Conservation (phyloP, 2,329 filamentous ascomycete species). For the Aspergillus alliaceus region DNA sequence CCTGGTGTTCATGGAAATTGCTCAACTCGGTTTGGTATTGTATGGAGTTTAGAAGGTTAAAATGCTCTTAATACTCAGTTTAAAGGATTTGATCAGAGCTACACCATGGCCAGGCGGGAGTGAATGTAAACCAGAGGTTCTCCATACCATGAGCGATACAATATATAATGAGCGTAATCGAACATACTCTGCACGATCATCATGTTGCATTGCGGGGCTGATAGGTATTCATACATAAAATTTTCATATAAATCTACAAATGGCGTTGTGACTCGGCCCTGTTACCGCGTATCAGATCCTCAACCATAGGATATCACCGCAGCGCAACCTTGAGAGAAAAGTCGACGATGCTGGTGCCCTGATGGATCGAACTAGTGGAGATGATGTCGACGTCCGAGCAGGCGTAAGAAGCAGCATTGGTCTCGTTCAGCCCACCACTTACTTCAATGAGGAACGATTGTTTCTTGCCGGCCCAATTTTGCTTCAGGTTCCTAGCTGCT, state of each 20-base stretch:
- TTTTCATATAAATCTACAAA: constrained; percentile 11
- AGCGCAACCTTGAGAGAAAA: constrained; percentile 85
- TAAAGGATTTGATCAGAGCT: not conserved
- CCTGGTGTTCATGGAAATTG: not conserved
- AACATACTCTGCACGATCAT: not conserved
- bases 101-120: not conserved
- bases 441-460: constrained; percentile 82
- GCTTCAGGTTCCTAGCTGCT: constrained; percentile 74
- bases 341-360: constrained; percentile 90
- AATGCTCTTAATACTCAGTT: not conserved
- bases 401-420: constrained; percentile 77
- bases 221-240: constrained; percentile 1
- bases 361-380: constrained; percentile 94
- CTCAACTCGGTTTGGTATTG: not conserved
- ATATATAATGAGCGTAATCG: not conserved
- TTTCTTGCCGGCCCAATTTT: constrained; percentile 72
- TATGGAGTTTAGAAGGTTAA: not conserved
- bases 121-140: not conserved
- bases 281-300: not conserved
- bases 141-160: too few species aligned
- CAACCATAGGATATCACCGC: constrained; percentile 19
- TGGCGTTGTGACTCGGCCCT: not conserved
- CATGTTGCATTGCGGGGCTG: not conserved
- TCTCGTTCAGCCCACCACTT: constrained; percentile 81
- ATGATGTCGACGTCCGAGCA: constrained; percentile 86